Evolutionary conservation across 768 basidiomycete genomes (phyloP).

Genomic region (Termitomyces eurrhizus): DNA sequence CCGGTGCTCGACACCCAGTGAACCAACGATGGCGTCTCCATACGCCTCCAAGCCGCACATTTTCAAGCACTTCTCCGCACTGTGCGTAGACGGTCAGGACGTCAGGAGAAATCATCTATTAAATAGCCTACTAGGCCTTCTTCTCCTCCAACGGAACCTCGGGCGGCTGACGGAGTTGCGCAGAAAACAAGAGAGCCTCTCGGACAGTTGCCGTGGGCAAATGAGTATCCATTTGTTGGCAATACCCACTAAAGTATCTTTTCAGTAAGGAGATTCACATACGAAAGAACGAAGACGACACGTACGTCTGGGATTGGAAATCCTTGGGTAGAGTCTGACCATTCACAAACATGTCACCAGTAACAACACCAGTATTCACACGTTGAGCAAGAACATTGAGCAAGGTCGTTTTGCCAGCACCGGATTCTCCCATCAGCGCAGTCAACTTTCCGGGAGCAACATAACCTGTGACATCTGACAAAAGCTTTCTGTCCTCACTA

Average conservation of each 20-base stretch:
- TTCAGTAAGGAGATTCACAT: neutral
- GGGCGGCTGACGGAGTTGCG: constrained; percentile 70
- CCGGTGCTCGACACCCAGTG: constrained; percentile 64
- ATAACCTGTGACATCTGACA: constrained; percentile 75
- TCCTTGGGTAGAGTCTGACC: constrained; percentile 35
- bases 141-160: constrained; percentile 68
- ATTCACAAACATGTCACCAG: constrained; percentile 39
- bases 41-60: constrained; percentile 66
- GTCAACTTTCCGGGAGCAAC: constrained; percentile 72
- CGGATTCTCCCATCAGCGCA: constrained; percentile 55
- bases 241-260: constrained; percentile 48
- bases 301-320: constrained; percentile 47
- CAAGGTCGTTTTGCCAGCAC: constrained; percentile 37
- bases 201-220: constrained; percentile 71
- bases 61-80: constrained; percentile 14
- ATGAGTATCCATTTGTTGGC: constrained; percentile 85
- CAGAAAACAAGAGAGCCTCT: constrained; percentile 78
- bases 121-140: constrained; percentile 61
- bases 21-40: constrained; percentile 66
- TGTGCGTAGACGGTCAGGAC: neutral
- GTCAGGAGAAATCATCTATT: neutral
- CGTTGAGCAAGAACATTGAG: constrained; percentile 41
- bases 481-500: constrained; percentile 42
- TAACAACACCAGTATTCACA: constrained; percentile 30
- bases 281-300: neutral